Evolutionary conservation across 2,329 filamentous ascomycete species (phyloP).

Genomic region (Raffaelea albimanens): DNA sequence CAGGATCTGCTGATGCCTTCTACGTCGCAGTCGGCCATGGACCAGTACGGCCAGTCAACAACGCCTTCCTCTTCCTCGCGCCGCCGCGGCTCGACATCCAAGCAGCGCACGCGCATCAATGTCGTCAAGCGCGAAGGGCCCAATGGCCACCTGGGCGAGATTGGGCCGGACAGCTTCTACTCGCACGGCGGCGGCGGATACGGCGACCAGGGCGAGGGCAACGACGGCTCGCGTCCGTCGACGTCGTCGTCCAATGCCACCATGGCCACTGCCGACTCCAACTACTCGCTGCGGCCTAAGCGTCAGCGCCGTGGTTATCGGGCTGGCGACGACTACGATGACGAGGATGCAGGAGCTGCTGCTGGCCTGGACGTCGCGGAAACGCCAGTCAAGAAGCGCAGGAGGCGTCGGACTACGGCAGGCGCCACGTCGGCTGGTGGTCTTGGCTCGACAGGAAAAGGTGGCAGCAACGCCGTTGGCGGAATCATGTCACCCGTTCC

Average conservation of each 20-base stretch:
- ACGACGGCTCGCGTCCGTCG: slow-evolving; percentile 35
- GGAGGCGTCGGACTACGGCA: slow-evolving; percentile 1
- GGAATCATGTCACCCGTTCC: background rate
- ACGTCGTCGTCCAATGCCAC: slow-evolving; percentile 41
- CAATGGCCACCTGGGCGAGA: slow-evolving; percentile 16
- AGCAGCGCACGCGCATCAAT: slow-evolving; percentile 14
- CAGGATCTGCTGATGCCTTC: background rate
- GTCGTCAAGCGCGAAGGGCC: slow-evolving; percentile 5
- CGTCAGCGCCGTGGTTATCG: slow-evolving; percentile 28
- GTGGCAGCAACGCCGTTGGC: too few relatives aligned
- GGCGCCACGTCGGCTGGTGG: background rate
- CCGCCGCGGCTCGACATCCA: background rate
- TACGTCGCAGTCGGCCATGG: slow-evolving; percentile 3
- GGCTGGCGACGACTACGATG: slow-evolving; percentile 26
- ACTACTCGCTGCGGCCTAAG: slow-evolving; percentile 45
- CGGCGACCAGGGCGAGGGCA: slow-evolving; percentile 17
- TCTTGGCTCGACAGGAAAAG: too few relatives aligned
- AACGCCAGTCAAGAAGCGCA: slow-evolving; percentile 17
- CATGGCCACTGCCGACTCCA: slow-evolving; percentile 35
- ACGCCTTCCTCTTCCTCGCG: background rate
- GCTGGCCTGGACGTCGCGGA: background rate
- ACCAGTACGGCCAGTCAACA: background rate
- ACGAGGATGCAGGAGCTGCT: slow-evolving; percentile 20
- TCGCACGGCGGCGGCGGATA: slow-evolving; percentile 7
- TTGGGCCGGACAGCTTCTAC: slow-evolving; percentile 31